phyloP scores from a whole-genome alignment of 495 filamentous ascomycete genomes.

The Xylona heveae region DNA sequence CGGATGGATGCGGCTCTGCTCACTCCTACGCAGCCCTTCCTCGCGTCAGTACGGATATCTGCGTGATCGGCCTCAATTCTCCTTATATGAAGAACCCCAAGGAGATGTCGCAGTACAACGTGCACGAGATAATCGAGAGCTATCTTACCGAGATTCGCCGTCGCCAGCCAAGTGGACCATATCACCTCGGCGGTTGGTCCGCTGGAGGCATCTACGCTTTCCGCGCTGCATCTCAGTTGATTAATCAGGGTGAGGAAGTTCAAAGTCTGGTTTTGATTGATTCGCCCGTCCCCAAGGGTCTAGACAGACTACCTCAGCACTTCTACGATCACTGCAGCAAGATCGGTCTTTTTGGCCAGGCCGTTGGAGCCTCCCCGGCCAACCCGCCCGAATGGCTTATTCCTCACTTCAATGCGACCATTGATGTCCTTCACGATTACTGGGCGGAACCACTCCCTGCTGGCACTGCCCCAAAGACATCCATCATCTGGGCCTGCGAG shows the following conservation, averaged over 20 bases:
- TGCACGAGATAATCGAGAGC: conserved; percentile 29
- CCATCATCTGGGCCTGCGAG: conserved; percentile 15
- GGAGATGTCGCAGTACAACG: conserved; percentile 27
- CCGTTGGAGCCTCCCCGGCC: conserved; percentile 14
- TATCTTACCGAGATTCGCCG: conserved; percentile 42
- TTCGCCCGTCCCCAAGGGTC: conserved; percentile 12
- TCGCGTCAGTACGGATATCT: conserved; percentile 18
- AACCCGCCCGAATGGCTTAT: conserved; percentile 15
- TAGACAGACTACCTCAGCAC: conserved; percentile 12
- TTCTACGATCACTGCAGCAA: conserved; percentile 17
- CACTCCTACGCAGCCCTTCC: conserved; percentile 38
- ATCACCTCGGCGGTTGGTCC: conserved; percentile 39
- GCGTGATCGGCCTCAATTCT: conserved; percentile 39
- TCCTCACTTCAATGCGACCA: conserved; percentile 15
- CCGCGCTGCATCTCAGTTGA: conserved; percentile 15
- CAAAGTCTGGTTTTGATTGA: conserved; percentile 18
- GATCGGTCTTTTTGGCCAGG: conserved; percentile 22
- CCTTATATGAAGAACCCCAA: conserved; percentile 38
- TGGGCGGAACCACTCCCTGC: conserved; percentile 9
- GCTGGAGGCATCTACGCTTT: conserved; percentile 25
- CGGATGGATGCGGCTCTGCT: conserved; percentile 55
- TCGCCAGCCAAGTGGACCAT: conserved; percentile 43
- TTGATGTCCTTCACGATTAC: conserved; percentile 16
- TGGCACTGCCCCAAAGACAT: conserved; percentile 6
- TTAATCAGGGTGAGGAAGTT: conserved; percentile 12